These are phyloP conservation scores for Aleurites moluccanus DNA, from an alignment of 441 rosid genomes.

Conservation along the genomic window DNA sequence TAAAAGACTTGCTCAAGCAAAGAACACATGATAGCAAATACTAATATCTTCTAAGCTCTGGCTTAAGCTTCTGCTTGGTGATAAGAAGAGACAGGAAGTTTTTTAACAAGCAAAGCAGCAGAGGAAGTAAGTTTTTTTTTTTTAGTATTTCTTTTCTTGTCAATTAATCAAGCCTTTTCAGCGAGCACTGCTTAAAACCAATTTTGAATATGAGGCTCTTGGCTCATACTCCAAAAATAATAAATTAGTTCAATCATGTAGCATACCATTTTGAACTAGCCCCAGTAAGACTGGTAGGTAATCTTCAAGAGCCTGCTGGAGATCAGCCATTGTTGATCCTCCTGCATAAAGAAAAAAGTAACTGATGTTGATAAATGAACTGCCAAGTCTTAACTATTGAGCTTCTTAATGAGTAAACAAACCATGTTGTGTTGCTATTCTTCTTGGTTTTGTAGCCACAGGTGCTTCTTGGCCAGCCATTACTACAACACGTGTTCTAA, in stretches of 20 bases:
- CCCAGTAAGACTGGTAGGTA: constrained; percentile 90
- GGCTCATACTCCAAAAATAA: not conserved
- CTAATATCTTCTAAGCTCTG: too few relatives aligned
- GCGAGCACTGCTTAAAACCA: not conserved
- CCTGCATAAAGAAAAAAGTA: constrained; percentile 40
- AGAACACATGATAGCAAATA: too few relatives aligned
- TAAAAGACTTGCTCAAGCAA: not conserved
- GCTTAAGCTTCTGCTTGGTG: too few relatives aligned
- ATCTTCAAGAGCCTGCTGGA: constrained; percentile 92
- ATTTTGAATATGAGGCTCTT: not conserved
- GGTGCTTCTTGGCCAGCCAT: constrained; percentile 98
- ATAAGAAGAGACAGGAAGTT: too few relatives aligned
- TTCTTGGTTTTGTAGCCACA: constrained; percentile 70
- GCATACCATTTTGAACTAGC: constrained; percentile 60
- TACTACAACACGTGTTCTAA: constrained; percentile 85
- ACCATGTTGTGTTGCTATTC: constrained; percentile 94
- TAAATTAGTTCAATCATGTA: not conserved
- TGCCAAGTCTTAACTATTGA: not conserved
- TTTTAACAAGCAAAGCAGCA: too few relatives aligned
- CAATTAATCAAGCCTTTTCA: not conserved
- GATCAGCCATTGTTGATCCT: constrained; percentile 92
- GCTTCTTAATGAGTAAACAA: constrained; percentile 20
- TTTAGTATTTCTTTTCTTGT: not conserved
- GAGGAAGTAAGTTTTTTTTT: not conserved
- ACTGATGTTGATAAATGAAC: constrained; percentile 16